Base-by-base conservation (phyloP, 345 rosid species). In the Corchorus capsularis region DNA sequence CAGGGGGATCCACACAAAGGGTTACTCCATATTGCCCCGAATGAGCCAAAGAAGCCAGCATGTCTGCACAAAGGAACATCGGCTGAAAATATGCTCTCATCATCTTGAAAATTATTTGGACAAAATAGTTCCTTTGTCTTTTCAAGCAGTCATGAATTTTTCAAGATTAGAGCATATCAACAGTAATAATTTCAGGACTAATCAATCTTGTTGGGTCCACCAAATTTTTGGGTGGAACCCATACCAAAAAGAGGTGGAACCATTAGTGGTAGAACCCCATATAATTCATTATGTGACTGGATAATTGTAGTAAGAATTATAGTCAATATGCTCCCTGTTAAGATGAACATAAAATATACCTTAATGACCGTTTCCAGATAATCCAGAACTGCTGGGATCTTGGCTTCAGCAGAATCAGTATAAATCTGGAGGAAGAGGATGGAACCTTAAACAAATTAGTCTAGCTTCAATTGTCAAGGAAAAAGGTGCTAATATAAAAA, bases 361-460 rank as follows among this genome's bases (percentile, higher is more conserved):
- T 95, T 98, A 77, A 95, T 72, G 46, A 94, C 81, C 22, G 88
- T 94, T 88, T 80, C 98, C 71, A 93, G 83, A 84, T 93, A 93
- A 70, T 90, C 98, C 74, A 93, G 75, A 74, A 94, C 97, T 52
- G 97, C 94, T 57, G 98, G 93, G 70, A 93, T 89, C 86, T 94
- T 94, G 85, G 96, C 98, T 84, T 88, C 90, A 69, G 96, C 97
- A 43, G 99, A 95, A 79, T 89, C 96, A 20, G 90, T 93, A 77
- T 93, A 95, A 75, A 95, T 95, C 99, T 94, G 87, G 69, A 64
- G 55, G n/a, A 57, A 69, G 57, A 67, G 14, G 22, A 73, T 54
- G 69, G 41, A n/a, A 50, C 16, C 49, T 32, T 68, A 75, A 43
- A 70, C 62, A 59, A 75, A 47, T 43, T 10, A 32, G 22, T n/a